These are phyloP conservation scores for Phytophthora brassicae DNA, from an alignment of 352 stramenopile genomes.

Conservation along the genomic window DNA sequence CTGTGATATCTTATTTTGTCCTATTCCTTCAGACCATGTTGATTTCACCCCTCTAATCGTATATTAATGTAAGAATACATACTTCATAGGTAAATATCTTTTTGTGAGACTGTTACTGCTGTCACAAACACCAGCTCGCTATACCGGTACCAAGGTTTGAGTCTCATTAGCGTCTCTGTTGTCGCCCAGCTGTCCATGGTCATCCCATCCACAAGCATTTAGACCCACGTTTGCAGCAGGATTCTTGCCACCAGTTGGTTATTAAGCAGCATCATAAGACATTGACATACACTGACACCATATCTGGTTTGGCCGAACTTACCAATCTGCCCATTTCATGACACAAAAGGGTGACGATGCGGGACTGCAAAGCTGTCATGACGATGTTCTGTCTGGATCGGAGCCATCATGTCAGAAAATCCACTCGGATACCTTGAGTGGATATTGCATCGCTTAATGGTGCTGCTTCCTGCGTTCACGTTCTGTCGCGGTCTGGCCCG, in stretches of 20 bases:
- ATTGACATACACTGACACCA: not conserved
- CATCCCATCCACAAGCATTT: not conserved
- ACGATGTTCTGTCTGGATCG: not conserved
- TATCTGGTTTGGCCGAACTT: not conserved
- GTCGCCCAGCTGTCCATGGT: not conserved
- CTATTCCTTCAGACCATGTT: too few species aligned
- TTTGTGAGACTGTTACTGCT: not conserved
- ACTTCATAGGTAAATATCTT: not conserved
- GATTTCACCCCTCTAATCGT: not conserved
- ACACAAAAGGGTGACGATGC: not conserved
- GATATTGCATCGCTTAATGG: too few species aligned
- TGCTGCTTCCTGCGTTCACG: slow-evolving; percentile 40
- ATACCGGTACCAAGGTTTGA: too few species aligned
- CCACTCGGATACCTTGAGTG: slow-evolving; percentile 11
- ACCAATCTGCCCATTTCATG: not conserved
- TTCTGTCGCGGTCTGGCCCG: slow-evolving; percentile 23
- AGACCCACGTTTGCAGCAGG: not conserved
- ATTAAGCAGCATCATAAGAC: too few species aligned
- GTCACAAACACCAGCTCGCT: slow-evolving; percentile 3
- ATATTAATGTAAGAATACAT: not conserved
- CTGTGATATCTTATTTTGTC: not conserved
- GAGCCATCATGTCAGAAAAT: slow-evolving; percentile 33
- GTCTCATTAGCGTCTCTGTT: slow-evolving; percentile 3
- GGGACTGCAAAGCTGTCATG: not conserved
- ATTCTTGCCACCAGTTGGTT: slow-evolving; percentile 1